Percentiles rank a stretch among this genome's conserved stretches.
Conservation (phyloP, 2,329 filamentous ascomycete species). For the Arthrinium phaeospermum region DNA sequence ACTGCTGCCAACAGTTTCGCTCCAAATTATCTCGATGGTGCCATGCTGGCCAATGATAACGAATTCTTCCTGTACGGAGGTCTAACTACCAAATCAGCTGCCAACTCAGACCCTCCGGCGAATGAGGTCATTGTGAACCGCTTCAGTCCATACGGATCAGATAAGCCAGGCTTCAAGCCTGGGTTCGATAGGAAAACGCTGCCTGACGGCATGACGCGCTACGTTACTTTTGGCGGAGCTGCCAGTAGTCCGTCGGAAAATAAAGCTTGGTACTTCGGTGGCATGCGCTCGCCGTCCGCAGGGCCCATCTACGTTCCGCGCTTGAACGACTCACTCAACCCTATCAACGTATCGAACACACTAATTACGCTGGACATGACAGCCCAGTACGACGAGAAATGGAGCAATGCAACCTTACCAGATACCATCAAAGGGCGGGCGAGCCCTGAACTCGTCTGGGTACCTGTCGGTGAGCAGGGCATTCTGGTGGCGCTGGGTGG, state of each 20-base stretch:
- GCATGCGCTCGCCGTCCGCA: conserved; percentile 56
- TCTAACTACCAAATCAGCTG: conserved; percentile 40
- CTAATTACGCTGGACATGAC: conserved; percentile 68
- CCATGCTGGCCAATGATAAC: conserved; percentile 67
- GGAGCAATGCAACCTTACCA: conserved; percentile 60
- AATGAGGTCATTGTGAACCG: conserved; percentile 58
- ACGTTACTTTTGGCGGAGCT: conserved; percentile 68
- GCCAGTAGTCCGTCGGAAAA: conserved; percentile 73
- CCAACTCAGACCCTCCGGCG: conserved; percentile 44
- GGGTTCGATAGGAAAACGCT: conserved; percentile 52
- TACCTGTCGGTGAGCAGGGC: conserved; percentile 78
- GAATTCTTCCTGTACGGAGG: conserved; percentile 72
- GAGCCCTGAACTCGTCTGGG: conserved; percentile 71
- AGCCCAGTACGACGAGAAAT: conserved; percentile 53
- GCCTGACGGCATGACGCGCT: conserved; percentile 57
- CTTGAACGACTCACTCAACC: conserved; percentile 42
- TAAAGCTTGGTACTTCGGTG: conserved; percentile 74
- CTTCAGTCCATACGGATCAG: conserved; percentile 55
- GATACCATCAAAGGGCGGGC: conserved; percentile 58
- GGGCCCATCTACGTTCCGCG: conserved; percentile 52
- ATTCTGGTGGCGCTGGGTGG: conserved; percentile 80
- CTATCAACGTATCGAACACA: conserved; percentile 56
- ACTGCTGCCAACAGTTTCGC: conserved; percentile 54
- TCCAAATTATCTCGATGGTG: conserved; percentile 66
- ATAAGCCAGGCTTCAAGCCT: conserved; percentile 47